Evolutionary conservation across 208 protist species (phyloP).

Genomic region (Trypanosoma conorhini): DNA sequence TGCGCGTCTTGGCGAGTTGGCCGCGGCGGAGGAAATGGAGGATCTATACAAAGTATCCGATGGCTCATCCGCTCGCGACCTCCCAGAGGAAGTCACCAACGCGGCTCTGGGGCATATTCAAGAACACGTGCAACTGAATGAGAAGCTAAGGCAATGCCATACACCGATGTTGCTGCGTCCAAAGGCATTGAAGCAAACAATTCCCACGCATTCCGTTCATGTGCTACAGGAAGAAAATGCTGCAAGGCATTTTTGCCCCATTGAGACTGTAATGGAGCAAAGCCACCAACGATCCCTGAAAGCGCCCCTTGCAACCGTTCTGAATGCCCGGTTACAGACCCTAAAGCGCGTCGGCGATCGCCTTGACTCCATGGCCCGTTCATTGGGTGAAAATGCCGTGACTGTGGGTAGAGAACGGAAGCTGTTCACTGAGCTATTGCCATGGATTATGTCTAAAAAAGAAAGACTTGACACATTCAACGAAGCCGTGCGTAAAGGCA

Average conservation of each 20-base stretch:
- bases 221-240: constrained; percentile 22
- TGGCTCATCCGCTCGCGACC: constrained; percentile 20
- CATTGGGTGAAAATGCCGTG: constrained; percentile 8
- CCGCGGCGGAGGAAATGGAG: constrained; percentile 24
- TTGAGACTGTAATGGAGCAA: constrained; percentile 39
- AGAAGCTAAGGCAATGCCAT: constrained; percentile 54
- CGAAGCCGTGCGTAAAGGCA: constrained; percentile 23
- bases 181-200: constrained; percentile 11
- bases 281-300: constrained; percentile 51
- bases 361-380: constrained; percentile 25
- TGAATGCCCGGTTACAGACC: constrained; percentile 16
- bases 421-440: constrained; percentile 44
- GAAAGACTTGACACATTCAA: constrained; percentile 46
- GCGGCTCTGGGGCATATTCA: constrained; percentile 34
- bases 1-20: constrained; percentile 10
- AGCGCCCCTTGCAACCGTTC: constrained; percentile 46
- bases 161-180: constrained; percentile 61
- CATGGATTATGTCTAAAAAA: constrained; percentile 63
- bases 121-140: constrained; percentile 37
- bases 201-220: constrained; percentile 7
- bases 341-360: constrained; percentile 30
- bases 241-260: constrained; percentile 16
- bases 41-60: constrained; percentile 35
- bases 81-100: constrained; percentile 43
- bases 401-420: constrained; percentile 30